phyloP scores from a whole-genome alignment of 345 rosid species.

The Conringia planisiliqua region DNA sequence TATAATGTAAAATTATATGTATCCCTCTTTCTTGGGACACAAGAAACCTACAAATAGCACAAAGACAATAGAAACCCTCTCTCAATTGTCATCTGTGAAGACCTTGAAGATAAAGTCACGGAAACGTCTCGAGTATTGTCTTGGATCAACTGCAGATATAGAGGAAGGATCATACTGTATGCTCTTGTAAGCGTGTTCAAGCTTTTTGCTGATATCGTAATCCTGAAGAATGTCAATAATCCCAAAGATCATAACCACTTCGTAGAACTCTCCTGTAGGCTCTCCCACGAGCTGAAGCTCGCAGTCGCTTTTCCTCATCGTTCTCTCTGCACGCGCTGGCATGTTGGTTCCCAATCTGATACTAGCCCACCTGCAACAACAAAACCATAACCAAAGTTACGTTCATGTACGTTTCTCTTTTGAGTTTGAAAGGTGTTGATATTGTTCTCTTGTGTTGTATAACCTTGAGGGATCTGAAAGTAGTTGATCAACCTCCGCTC shows the following conservation, averaged over 20 bases:
- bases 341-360: constrained; percentile 69
- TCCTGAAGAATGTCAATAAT: constrained; percentile 91
- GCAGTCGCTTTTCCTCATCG: constrained; percentile 45
- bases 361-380: constrained; percentile 67
- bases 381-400: background rate
- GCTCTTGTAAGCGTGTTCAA: constrained; percentile 87
- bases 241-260: constrained; percentile 78
- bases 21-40: constrained; percentile 7
- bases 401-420: background rate
- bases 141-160: constrained; percentile 87
- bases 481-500: constrained; percentile 36
- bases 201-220: constrained; percentile 89
- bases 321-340: constrained; percentile 80
- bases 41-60: constrained; percentile 10
- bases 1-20: background rate
- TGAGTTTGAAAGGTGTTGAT: background rate
- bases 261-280: constrained; percentile 72
- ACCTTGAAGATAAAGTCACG: constrained; percentile 72
- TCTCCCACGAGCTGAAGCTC: constrained; percentile 73
- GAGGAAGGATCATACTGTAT: constrained; percentile 80
- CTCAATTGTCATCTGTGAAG: constrained; percentile 55
- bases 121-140: constrained; percentile 74
- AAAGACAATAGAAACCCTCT: background rate
- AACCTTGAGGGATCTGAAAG: constrained; percentile 42
- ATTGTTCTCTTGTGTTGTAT: constrained; percentile 6